Evolutionary conservation across 495 filamentous ascomycete genomes (phyloP).

Genomic region (Aspergillus haitiensis): DNA sequence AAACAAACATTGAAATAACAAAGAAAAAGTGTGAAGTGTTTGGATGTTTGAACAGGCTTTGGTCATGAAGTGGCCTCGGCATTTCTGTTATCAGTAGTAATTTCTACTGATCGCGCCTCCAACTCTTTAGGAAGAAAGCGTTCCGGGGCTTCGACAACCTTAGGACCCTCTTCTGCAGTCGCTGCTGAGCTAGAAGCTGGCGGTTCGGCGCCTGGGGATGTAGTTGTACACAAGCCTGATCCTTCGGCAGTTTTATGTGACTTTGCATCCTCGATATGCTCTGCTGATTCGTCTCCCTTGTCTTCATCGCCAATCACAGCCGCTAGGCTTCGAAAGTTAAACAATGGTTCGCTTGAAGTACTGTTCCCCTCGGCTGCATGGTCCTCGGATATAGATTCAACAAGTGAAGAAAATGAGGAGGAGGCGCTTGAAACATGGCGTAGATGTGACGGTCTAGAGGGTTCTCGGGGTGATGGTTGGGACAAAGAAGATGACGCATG

Average conservation of each 20-base stretch:
- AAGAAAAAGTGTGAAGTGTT: not conserved
- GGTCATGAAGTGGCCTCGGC: constrained; percentile 31
- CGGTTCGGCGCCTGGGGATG: constrained; percentile 25
- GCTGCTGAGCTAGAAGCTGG: constrained; percentile 12
- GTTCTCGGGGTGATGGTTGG: constrained; percentile 33
- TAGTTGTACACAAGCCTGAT: constrained; percentile 24
- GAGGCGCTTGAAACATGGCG: constrained; percentile 81
- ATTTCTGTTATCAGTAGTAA: constrained; percentile 28
- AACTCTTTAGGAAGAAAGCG: constrained; percentile 38
- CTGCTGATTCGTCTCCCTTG: constrained; percentile 43
- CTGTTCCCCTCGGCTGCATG: constrained; percentile 47
- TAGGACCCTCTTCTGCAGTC: constrained; percentile 16
- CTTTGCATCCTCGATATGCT: constrained; percentile 44
- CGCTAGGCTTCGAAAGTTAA: constrained; percentile 87
- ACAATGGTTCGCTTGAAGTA: constrained; percentile 70
- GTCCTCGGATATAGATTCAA: constrained; percentile 61
- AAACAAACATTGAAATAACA: not conserved
- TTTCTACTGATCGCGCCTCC: constrained; percentile 43
- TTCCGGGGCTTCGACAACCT: constrained; percentile 16
- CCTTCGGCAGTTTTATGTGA: constrained; percentile 24
- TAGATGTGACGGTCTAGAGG: constrained; percentile 63
- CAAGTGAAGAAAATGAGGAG: constrained; percentile 71
- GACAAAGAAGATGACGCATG: constrained; percentile 16
- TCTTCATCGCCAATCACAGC: constrained; percentile 77
- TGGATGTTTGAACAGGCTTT: not conserved